Evolutionary conservation across 495 filamentous ascomycete species (phyloP).

Genomic region (Pyrenula massariospora): DNA sequence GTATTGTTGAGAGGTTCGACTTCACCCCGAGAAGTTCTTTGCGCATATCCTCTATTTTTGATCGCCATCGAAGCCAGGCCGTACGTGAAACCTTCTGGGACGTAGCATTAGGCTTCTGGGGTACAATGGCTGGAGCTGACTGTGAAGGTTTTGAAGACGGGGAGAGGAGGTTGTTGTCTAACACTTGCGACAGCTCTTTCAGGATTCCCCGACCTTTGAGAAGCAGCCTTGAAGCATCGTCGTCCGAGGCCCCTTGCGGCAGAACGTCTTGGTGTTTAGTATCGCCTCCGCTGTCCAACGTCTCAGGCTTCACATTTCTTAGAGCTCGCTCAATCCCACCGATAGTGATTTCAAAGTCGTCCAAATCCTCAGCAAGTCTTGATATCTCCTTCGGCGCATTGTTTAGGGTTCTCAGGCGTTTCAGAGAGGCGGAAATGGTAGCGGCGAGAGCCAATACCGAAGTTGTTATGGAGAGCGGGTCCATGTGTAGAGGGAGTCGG

Average conservation of each 20-base stretch:
- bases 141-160: background rate
- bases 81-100: background rate
- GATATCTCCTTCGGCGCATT: background rate
- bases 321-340: background rate
- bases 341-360: background rate
- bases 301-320: background rate
- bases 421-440: background rate
- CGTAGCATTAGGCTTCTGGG: background rate
- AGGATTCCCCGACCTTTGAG: background rate
- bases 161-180: background rate
- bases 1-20: background rate
- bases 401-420: background rate
- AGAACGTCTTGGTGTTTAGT: background rate
- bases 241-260: background rate
- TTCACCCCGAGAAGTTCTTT: background rate
- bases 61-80: background rate
- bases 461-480: background rate
- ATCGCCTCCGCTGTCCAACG: background rate
- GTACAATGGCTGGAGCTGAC: background rate
- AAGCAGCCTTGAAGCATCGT: background rate
- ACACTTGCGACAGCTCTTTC: background rate
- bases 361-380: background rate
- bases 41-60: background rate
- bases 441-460: background rate
- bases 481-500: background rate